Evolutionary conservation across 2,329 filamentous ascomycete species (phyloP), one percentile per base, ranked within the genome.

Genomic region (Colletotrichum zoysiae): DNA sequence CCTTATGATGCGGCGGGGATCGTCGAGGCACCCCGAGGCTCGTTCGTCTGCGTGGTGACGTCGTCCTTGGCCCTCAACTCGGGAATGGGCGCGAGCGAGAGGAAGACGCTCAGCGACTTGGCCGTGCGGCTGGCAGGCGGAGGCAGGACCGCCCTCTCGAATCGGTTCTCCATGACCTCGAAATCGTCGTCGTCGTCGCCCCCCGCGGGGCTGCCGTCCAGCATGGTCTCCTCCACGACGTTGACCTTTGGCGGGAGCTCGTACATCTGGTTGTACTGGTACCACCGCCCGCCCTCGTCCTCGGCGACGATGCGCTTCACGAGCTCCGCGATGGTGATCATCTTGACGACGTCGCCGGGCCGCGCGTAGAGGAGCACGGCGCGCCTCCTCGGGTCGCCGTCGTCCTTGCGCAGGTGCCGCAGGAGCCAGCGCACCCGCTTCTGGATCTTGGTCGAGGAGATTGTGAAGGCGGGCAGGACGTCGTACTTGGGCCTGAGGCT

Each of bases 241-340:
- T 80, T 81, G 0, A 66, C 74, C 68, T 78, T 80, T 12, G 79
- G 74, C 35, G 82, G 81, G 23, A 85, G 80, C 72, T 87, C 84
- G 75, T 87, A 88, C 16, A 90, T 79, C 65, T 86, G 82, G 73
- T 90, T 90, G 78, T 89, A 90, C 78, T 89, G 88, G 70, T 82
- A 88, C 84, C 86, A 89, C 16, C 53, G 62, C 12, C 65, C 84
- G 6, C 46, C 57, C 16, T 53, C 44, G 26, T 58, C 61, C 51
- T 85, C 83, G 42, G 77, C 81, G 64, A 92, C 80, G 58, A 89
- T 82, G 35, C 73, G 71, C 79, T 92, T 91, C 67, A 85, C 86
- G 48, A 92, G 90, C 79, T 94, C 92, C 56, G 86, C 86, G 57
- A 94, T 86, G 5, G 88, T 91, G 75, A 93, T 88, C 76, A 93